phyloP scores from a whole-genome alignment of 2,329 filamentous ascomycete genomes.

The Pseudopithomyces maydicus region DNA sequence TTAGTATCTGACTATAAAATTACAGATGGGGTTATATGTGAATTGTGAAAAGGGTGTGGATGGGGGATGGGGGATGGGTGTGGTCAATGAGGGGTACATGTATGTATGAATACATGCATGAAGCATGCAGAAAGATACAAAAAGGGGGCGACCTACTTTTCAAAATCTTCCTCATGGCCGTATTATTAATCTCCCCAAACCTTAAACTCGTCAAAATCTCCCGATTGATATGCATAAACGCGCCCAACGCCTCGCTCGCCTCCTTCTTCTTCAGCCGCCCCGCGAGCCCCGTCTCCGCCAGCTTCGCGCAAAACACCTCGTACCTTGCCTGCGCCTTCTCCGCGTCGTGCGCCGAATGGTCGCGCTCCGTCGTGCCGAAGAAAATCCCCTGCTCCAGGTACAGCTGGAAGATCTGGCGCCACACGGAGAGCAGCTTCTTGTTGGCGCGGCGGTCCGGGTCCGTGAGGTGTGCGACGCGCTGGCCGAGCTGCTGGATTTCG shows the following conservation, averaged over 20 bases:
- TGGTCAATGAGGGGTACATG: no score
- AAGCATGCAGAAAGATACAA: background rate
- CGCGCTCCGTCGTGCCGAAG: slow-evolving; percentile 75
- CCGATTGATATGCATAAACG: slow-evolving; percentile 75
- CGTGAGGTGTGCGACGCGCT: slow-evolving; percentile 67
- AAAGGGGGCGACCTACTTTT: slow-evolving; percentile 65
- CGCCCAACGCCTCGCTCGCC: slow-evolving; percentile 67
- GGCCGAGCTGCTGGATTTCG: slow-evolving; percentile 68
- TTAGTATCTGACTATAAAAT: no score
- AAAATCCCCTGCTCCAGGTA: slow-evolving; percentile 82
- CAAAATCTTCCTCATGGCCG: slow-evolving; percentile 79
- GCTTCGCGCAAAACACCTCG: slow-evolving; percentile 72
- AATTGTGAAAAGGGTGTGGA: no score
- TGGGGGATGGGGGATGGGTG: no score
- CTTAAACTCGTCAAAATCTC: slow-evolving; percentile 78
- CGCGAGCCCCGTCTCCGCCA: slow-evolving; percentile 64
- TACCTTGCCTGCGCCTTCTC: slow-evolving; percentile 70
- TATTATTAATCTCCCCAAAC: slow-evolving; percentile 83
- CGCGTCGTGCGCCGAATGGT: slow-evolving; percentile 71
- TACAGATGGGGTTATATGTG: no score
- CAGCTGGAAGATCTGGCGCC: slow-evolving; percentile 81
- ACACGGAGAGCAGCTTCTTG: slow-evolving; percentile 69
- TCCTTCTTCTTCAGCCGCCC: slow-evolving; percentile 67
- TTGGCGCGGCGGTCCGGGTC: slow-evolving; percentile 67
- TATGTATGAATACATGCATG: background rate